Percentiles rank a stretch among this genome's conserved stretches.
Conservation (phyloP, 768 basidiomycete species). For the Lactarius trivialis region DNA sequence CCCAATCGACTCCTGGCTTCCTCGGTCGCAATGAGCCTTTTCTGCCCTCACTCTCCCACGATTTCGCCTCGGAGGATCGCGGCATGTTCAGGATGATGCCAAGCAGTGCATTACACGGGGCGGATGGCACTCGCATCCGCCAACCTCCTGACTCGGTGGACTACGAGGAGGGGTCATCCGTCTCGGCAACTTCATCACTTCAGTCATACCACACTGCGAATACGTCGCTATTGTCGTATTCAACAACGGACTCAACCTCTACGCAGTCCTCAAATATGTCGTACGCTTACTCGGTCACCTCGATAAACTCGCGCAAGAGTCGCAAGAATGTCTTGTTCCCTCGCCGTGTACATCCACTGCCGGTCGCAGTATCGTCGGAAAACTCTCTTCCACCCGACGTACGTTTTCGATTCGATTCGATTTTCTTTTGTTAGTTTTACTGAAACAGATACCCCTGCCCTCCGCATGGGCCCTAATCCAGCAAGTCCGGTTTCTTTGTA, state of each 20-base stretch:
- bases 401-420: neutral
- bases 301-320: neutral
- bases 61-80: conserved; percentile 58
- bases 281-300: neutral
- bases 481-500: neutral
- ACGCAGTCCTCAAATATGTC: neutral
- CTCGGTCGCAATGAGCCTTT: conserved; percentile 79
- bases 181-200: too few relatives aligned
- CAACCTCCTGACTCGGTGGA: conserved; percentile 42
- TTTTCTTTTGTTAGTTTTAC: neutral
- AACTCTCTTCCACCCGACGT: neutral
- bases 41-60: conserved; percentile 44
- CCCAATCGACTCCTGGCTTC: conserved; percentile 57
- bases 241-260: neutral
- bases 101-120: conserved; percentile 56
- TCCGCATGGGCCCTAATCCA: neutral
- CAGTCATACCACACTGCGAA: too few relatives aligned
- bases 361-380: neutral
- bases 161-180: too few relatives aligned
- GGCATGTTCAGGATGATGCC: conserved; percentile 58
- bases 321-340: neutral
- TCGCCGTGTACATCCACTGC: neutral
- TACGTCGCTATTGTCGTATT: too few relatives aligned
- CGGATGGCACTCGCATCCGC: conserved; percentile 69
- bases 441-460: neutral